Evolutionary conservation across 768 basidiomycete species (phyloP), one percentile per base, ranked within the genome.

Genomic region (Termitomyces sp.): DNA sequence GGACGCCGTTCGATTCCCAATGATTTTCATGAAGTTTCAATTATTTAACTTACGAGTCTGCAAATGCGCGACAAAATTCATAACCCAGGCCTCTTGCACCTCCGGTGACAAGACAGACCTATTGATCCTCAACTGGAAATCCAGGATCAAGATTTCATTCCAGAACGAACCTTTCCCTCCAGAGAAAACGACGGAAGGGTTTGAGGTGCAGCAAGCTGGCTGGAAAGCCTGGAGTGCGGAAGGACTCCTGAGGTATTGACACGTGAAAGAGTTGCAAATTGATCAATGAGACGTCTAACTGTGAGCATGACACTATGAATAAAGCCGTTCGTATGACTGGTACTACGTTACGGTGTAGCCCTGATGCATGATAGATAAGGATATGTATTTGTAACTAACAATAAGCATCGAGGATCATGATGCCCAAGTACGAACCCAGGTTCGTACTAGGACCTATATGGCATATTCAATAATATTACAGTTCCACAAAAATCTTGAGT

Each of bases 71-170:
- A 71, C 94, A 95, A 71, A 98, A 94, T 73, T 94, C 89, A 65
- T 90, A 83, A 7, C 96, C 96, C 50, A 98, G 78, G 7, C 96
- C 96, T 68, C 91, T 83, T 13, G 95, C 96, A 57, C 89, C 96
- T 50, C 96, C 96, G 42, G 96, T 98, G 55, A 98, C 88, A 67
- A 96, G 78, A 76, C 92, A 93, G 57, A 94, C 94, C 88, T 96
- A 20, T 69, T 7, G 20, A 39, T 63, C 59, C 33, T 60, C 8
- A 46, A 55, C 36, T 59, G 22, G 16, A 32, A 33, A 39, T 38
- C 15, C 24, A 40, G 32, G 59, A 15, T 60, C 2, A 50, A 58
- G 58, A 44, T 54, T 18, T 46, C 38, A n/a, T 7, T n/a, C 32
- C 18, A 32, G 38, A 28, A 33, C 39, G 53, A 48, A 88, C 92